Percentiles rank a stretch among this genome's conserved stretches.
phyloP scores from a whole-genome alignment of 768 basidiomycete species.

The Boletus bicolor region DNA sequence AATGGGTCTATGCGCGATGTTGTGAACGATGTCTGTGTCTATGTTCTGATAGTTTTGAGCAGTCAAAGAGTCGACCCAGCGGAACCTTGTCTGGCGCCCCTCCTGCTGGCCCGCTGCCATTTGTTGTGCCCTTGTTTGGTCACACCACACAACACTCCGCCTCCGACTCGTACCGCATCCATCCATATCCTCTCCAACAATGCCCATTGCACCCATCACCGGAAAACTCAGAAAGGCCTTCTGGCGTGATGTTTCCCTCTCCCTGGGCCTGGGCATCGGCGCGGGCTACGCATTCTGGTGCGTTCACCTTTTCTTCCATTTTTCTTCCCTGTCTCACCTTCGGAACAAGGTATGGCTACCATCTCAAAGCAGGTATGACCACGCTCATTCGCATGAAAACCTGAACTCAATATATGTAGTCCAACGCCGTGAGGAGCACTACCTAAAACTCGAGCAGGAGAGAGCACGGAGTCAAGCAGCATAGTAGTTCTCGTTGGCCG shows the following conservation, averaged over 20 bases:
- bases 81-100: constrained; percentile 17
- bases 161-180: constrained; percentile 30
- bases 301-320: constrained; percentile 29
- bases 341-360: constrained; percentile 69
- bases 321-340: constrained; percentile 26
- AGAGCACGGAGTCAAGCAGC: constrained; percentile 26
- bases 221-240: constrained; percentile 92
- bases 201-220: constrained; percentile 89
- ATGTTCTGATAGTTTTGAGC: constrained; percentile 4
- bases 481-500: background rate
- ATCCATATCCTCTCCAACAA: constrained; percentile 32
- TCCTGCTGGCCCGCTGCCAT: constrained; percentile 14
- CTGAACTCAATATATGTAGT: constrained; percentile 45
- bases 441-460: constrained; percentile 77
- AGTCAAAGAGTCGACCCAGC: constrained; percentile 19
- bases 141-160: constrained; percentile 6
- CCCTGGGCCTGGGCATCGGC: constrained; percentile 72
- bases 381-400: background rate
- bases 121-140: constrained; percentile 35
- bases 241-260: constrained; percentile 77
- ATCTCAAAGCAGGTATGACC: constrained; percentile 68
- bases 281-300: constrained; percentile 84
- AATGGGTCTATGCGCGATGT: constrained; percentile 10
- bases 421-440: constrained; percentile 79
- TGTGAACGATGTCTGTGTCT: constrained; percentile 7